A percentile compares a stretch with the other conserved stretches of the same genome.
phyloP scores from a whole-genome alignment of 495 filamentous ascomycete genomes.

The Venustampulla echinocandica region DNA sequence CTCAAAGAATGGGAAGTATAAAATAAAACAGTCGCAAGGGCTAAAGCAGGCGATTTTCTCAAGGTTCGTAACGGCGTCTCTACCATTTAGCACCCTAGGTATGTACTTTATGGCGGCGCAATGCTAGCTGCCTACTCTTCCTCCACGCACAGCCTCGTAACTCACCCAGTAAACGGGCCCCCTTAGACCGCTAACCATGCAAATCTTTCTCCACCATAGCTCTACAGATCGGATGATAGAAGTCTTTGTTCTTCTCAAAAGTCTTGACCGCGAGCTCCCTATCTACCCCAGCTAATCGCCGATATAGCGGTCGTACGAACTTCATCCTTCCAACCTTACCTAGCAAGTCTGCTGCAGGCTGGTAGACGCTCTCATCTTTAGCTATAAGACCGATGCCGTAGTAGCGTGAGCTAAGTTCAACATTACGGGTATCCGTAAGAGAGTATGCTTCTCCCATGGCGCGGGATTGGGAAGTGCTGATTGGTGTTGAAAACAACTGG shows the following conservation, averaged over 20 bases:
- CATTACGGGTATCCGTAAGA: constrained; percentile 61
- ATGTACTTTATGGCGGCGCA: too few relatives aligned
- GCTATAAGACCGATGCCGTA: constrained; percentile 69
- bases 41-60: too few relatives aligned
- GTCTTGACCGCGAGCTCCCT: constrained; percentile 66
- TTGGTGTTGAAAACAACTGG: constrained; percentile 50
- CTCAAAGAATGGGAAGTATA: too few relatives aligned
- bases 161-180: too few relatives aligned
- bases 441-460: constrained; percentile 65
- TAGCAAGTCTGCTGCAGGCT: constrained; percentile 62
- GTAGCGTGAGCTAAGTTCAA: constrained; percentile 74
- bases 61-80: too few relatives aligned
- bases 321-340: constrained; percentile 90
- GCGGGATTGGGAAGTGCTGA: constrained; percentile 53
- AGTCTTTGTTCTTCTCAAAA: constrained; percentile 77
- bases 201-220: constrained; percentile 79
- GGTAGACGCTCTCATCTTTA: constrained; percentile 54
- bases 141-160: too few relatives aligned
- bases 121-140: too few relatives aligned
- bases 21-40: too few relatives aligned
- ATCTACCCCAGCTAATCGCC: constrained; percentile 63
- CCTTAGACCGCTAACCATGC: too few relatives aligned
- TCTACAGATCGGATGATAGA: constrained; percentile 93
- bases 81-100: too few relatives aligned
- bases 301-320: constrained; percentile 81